Evolutionary conservation across 1,284 basidiomycete genomes (phyloP), one percentile per base, ranked within the genome.

Genomic region (Cerrena zonata): DNA sequence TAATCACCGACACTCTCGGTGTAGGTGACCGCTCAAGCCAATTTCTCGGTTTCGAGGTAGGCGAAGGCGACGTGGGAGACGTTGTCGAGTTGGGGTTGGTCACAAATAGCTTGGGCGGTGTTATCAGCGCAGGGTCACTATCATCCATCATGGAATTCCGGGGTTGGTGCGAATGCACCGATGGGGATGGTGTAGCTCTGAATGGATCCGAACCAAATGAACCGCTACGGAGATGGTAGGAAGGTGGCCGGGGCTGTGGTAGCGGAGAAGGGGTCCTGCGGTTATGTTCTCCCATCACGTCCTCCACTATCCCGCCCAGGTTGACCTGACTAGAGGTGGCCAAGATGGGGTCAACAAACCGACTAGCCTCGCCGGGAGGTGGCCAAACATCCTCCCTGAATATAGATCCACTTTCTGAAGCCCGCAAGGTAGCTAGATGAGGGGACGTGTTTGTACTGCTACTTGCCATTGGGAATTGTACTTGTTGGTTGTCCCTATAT

Each of bases 311-410:
- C 4, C 62, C 61, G 5, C 59, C 49, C 2, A 79, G 63, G 47
- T 78, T 69, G 37, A 70, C 65, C 3, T 67, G 56, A 39, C 64
- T 67, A 18, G 63, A 52, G 7, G 60, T 58, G 0, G 60, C 56
- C 21, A 71, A 55, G 49, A 77, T 62, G 1, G 76, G 75, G 56
- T 80, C 78, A 47, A 74, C 67, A 49, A 79, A 65, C 1, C 62
- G 62, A 25, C 61, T 69, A 25, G 55, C 60, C 36, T 73, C 68
- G 22, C 59, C 58, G 1, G 77, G 76, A 0, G 74, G 76, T 3
- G 73, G 74, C 74, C 75, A 78, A 2, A 79, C 67, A 18, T 66
- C 69, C 53, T 80, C 79, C 22, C 70, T 70, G 69, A 79, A 80
- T 15, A 76, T 65, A 1, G 73, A 75, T 4, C 76, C 77, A 4